phyloP scores from a whole-genome alignment of 495 filamentous ascomycete genomes.

The Hamigera avellanea region DNA sequence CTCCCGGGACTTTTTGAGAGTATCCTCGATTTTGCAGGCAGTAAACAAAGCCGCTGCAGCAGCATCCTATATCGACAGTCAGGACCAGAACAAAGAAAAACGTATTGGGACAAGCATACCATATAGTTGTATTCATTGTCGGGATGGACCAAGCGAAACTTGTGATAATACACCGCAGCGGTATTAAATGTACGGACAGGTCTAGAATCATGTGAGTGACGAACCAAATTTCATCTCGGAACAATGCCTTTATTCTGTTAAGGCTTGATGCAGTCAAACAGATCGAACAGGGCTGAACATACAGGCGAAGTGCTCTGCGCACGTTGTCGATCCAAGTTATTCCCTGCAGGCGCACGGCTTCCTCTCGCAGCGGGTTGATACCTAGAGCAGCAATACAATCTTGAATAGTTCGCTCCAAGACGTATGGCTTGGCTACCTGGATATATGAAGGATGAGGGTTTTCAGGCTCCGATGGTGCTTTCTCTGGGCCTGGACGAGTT shows the following conservation, averaged over 20 bases:
- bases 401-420: slow-evolving; percentile 52
- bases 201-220: slow-evolving; percentile 20
- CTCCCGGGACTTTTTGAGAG: slow-evolving; percentile 89
- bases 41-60: slow-evolving; percentile 79
- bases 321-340: slow-evolving; percentile 74
- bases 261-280: background rate
- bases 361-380: slow-evolving; percentile 51
- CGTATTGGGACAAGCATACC: slow-evolving; percentile 17
- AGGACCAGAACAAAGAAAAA: slow-evolving; percentile 3
- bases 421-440: slow-evolving; percentile 55
- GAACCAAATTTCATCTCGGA: slow-evolving; percentile 1
- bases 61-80: slow-evolving; percentile 48
- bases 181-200: slow-evolving; percentile 79
- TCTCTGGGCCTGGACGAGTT: slow-evolving; percentile 2
- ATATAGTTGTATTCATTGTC: slow-evolving; percentile 56
- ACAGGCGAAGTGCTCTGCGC: slow-evolving; percentile 60
- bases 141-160: slow-evolving; percentile 69
- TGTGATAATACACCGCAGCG: slow-evolving; percentile 77
- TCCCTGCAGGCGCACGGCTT: slow-evolving; percentile 59
- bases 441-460: slow-evolving; percentile 63
- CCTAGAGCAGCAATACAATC: slow-evolving; percentile 43
- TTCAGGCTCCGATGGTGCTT: slow-evolving; percentile 16
- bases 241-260: slow-evolving; percentile 1
- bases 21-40: slow-evolving; percentile 96
- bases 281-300: slow-evolving; percentile 10